phyloP scores from a whole-genome alignment of 2,329 filamentous ascomycete genomes.

The Pseudocercospora fijiensis region DNA sequence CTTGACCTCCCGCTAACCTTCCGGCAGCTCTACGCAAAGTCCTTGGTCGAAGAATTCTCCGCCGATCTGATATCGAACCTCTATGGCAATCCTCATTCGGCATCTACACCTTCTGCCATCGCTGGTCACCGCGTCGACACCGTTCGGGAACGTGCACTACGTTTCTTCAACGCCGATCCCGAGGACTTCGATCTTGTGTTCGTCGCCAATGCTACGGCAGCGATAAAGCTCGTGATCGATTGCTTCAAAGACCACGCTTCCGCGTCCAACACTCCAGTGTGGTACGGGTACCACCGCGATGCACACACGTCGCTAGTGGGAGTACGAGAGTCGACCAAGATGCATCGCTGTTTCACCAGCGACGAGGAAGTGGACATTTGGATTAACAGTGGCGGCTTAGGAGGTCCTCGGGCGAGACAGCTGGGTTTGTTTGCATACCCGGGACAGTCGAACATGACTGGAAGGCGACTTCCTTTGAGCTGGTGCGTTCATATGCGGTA shows the following conservation, averaged over 20 bases:
- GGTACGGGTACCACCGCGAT: constrained; percentile 62
- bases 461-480: constrained; percentile 38
- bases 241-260: constrained; percentile 56
- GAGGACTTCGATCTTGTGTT: constrained; percentile 62
- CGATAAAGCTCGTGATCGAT: constrained; percentile 62
- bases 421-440: constrained; percentile 41
- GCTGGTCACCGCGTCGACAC: constrained; percentile 59
- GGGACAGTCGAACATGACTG: constrained; percentile 45
- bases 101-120: constrained; percentile 58
- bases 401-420: constrained; percentile 36
- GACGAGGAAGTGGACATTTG: constrained; percentile 45
- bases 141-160: constrained; percentile 54
- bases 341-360: constrained; percentile 42
- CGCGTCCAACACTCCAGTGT: constrained; percentile 48
- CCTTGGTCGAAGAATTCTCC: constrained; percentile 58
- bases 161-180: constrained; percentile 60
- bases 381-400: constrained; percentile 43
- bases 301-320: constrained; percentile 59
- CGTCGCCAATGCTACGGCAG: constrained; percentile 61
- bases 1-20: constrained; percentile 8
- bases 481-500: constrained; percentile 31
- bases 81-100: constrained; percentile 69
- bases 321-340: constrained; percentile 38
- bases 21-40: constrained; percentile 55
- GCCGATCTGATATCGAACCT: constrained; percentile 56